Conservation (phyloP, 2,329 filamentous ascomycete genomes). For the Monilinia fructicola region DNA sequence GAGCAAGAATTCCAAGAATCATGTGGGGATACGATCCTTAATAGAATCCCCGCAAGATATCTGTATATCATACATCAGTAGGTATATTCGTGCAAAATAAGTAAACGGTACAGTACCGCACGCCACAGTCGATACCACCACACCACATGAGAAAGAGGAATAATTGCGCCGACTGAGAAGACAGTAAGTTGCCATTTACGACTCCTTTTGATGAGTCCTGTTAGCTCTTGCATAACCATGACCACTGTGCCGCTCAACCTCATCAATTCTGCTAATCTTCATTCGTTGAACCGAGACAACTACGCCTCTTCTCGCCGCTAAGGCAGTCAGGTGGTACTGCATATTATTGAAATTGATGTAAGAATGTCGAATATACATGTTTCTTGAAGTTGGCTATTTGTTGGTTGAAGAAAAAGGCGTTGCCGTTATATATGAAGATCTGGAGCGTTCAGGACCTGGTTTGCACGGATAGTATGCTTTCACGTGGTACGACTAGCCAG, state of each 20-base stretch:
- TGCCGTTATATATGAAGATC: not conserved
- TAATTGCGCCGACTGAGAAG: conserved; percentile 16
- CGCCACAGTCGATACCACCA: conserved; percentile 7
- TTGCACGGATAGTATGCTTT: not conserved
- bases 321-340: conserved; percentile 13
- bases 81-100: conserved; percentile 10
- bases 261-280: conserved; percentile 13
- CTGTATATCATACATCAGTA: not conserved
- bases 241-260: conserved; percentile 21
- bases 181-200: conserved; percentile 9
- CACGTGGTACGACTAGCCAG: not conserved
- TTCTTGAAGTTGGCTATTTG: not conserved
- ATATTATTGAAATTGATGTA: conserved; percentile 4
- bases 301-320: conserved; percentile 24
- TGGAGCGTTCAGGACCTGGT: not conserved
- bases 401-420: not conserved
- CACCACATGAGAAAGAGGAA: conserved; percentile 14
- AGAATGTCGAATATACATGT: conserved; percentile 2
- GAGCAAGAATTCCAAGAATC: not conserved
- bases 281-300: conserved; percentile 18
- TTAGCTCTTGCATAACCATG: conserved; percentile 20
- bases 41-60: not conserved
- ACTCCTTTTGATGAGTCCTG: not conserved
- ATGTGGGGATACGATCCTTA: not conserved
- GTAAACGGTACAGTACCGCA: not conserved